A percentile compares a stretch with the other conserved stretches of the same genome.
Conservation (phyloP, 139 green algal species). For the Ulvella scutata region DNA sequence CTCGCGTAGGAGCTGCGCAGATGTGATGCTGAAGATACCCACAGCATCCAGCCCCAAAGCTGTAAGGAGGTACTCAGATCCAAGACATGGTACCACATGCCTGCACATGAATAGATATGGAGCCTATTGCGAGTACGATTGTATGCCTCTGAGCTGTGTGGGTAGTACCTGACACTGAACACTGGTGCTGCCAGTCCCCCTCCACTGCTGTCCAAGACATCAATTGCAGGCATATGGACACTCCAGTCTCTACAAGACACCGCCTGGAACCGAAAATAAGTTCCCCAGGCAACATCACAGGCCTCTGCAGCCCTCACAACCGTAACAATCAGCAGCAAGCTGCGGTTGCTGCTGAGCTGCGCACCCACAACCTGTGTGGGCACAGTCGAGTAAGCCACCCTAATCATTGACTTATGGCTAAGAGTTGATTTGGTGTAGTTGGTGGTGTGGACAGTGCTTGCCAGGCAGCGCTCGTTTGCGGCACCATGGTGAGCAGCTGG, state of each 20-base stretch:
- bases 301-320: neutral
- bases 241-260: neutral
- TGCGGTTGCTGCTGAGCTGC: neutral
- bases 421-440: neutral
- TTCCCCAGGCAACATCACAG: neutral
- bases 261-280: neutral
- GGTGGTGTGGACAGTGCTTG: neutral
- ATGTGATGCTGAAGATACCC: neutral
- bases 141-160: neutral
- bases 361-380: neutral
- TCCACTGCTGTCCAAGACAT: neutral
- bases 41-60: neutral
- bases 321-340: neutral
- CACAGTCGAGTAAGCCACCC: neutral
- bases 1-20: neutral
- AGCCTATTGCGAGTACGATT: neutral
- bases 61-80: neutral
- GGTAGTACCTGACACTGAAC: neutral
- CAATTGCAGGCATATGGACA: neutral
- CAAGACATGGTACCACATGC: neutral
- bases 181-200: neutral
- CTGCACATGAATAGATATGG: neutral
- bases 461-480: neutral
- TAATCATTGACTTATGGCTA: neutral
- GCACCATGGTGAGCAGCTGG: neutral